phyloP scores from a whole-genome alignment of 441 rosid genomes.

The Erodium moschatum region DNA sequence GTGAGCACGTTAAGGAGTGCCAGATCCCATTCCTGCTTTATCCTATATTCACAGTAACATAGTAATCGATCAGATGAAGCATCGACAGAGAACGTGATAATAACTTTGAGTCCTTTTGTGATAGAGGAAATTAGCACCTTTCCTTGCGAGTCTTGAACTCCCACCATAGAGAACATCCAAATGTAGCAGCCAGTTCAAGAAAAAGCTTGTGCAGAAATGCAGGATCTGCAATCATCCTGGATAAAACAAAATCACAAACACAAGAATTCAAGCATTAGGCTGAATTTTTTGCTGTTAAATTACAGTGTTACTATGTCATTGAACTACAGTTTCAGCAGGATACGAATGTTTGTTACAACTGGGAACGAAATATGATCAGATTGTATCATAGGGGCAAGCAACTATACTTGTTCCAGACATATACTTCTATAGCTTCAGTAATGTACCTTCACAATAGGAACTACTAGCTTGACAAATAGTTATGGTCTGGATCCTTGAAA shows the following conservation, averaged over 20 bases:
- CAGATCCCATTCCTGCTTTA: slow-evolving; percentile 91
- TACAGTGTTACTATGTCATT: too few species aligned
- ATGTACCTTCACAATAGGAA: not conserved
- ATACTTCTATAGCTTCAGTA: not conserved
- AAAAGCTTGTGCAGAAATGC: slow-evolving; percentile 74
- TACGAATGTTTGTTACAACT: too few species aligned
- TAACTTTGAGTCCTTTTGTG: not conserved
- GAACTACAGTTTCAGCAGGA: too few species aligned
- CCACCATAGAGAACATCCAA: slow-evolving; percentile 88
- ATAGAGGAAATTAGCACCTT: slow-evolving; percentile 38
- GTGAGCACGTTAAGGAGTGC: slow-evolving; percentile 85
- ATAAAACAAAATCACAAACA: not conserved
- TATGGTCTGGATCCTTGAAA: not conserved
- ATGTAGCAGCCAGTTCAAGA: slow-evolving; percentile 78
- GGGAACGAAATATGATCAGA: too few species aligned
- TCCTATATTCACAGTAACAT: slow-evolving; percentile 34
- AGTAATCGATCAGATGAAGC: slow-evolving; percentile 19
- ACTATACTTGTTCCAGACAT: too few species aligned
- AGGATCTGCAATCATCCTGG: slow-evolving; percentile 96
- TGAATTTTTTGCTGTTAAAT: too few species aligned
- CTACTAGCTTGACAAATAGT: not conserved
- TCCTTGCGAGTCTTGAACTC: slow-evolving; percentile 80
- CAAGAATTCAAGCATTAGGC: too few species aligned
- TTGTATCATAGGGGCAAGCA: too few species aligned
- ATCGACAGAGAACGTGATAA: not conserved